Percentiles rank a stretch among this genome's conserved stretches.
phyloP scores from a whole-genome alignment of 345 rosid genomes.

The Carallia pectinifolia region DNA sequence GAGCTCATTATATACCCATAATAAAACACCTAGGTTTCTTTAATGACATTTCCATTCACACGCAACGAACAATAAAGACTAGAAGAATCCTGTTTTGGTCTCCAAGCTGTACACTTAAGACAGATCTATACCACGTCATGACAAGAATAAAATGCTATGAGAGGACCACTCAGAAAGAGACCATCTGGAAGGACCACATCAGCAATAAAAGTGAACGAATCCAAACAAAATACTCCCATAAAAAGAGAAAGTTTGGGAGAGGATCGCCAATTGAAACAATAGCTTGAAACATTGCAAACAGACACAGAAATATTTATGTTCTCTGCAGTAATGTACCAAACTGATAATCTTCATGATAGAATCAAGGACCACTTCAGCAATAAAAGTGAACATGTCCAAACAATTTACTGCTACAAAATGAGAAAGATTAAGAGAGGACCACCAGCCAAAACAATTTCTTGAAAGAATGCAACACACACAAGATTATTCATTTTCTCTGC shows the following conservation, averaged over 20 bases:
- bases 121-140: slow-evolving; percentile 4
- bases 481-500: not conserved
- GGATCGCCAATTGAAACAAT: slow-evolving; percentile 16
- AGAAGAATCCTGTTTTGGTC: slow-evolving; percentile 2
- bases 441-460: not conserved
- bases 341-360: not conserved
- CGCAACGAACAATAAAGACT: not conserved
- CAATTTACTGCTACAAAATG: slow-evolving; percentile 19
- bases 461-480: not conserved
- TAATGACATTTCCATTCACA: not conserved
- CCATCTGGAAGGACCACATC: slow-evolving; percentile 39
- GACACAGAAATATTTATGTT: not conserved
- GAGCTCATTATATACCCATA: not conserved
- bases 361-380: slow-evolving; percentile 35
- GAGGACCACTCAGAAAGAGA: slow-evolving; percentile 33
- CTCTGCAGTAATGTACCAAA: not conserved
- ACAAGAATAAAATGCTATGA: slow-evolving; percentile 9
- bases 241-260: slow-evolving; percentile 19
- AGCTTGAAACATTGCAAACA: slow-evolving; percentile 1
- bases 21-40: slow-evolving; percentile 3
- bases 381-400: slow-evolving; percentile 15
- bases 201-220: slow-evolving; percentile 13
- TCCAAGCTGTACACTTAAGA: slow-evolving; percentile 15
- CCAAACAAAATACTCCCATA: slow-evolving; percentile 18
- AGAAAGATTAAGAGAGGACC: slow-evolving; percentile 2